Percentiles rank a stretch among this genome's conserved stretches.
phyloP scores from a whole-genome alignment of 2,329 filamentous ascomycete species.

The Zymoseptoria brevis region DNA sequence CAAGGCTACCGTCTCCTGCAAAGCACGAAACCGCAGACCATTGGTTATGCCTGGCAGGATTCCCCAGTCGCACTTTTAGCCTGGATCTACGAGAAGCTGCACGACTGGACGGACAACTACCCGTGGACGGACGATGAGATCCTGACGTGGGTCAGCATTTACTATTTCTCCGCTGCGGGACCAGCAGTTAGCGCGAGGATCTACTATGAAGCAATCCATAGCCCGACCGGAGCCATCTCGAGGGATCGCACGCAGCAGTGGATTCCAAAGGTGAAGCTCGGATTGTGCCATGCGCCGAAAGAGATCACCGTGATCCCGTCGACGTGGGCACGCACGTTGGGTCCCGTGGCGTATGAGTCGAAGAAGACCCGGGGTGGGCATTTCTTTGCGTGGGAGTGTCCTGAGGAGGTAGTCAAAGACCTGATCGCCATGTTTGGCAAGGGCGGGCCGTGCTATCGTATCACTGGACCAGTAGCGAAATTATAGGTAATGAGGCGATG shows the following conservation, averaged over 20 bases:
- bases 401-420: constrained; percentile 15
- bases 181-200: constrained; percentile 60
- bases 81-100: constrained; percentile 75
- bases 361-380: constrained; percentile 47
- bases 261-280: constrained; percentile 43
- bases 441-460: constrained; percentile 13
- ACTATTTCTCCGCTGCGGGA: constrained; percentile 53
- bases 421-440: constrained; percentile 16
- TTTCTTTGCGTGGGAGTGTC: constrained; percentile 46
- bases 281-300: constrained; percentile 49
- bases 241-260: constrained; percentile 37
- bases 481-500: neutral
- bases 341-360: constrained; percentile 49
- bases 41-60: constrained; percentile 62
- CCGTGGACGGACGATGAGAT: constrained; percentile 69
- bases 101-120: constrained; percentile 66
- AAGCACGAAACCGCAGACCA: constrained; percentile 61
- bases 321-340: constrained; percentile 50
- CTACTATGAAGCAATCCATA: constrained; percentile 56
- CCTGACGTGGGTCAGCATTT: constrained; percentile 65
- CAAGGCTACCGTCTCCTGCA: constrained; percentile 53
- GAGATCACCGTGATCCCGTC: constrained; percentile 50
- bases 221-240: neutral
- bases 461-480: constrained; percentile 2
- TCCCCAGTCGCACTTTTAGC: constrained; percentile 54